These are phyloP conservation scores for Magnolia changhungtana DNA, from an alignment of 164 flowering plant species.

Conservation along the genomic window DNA sequence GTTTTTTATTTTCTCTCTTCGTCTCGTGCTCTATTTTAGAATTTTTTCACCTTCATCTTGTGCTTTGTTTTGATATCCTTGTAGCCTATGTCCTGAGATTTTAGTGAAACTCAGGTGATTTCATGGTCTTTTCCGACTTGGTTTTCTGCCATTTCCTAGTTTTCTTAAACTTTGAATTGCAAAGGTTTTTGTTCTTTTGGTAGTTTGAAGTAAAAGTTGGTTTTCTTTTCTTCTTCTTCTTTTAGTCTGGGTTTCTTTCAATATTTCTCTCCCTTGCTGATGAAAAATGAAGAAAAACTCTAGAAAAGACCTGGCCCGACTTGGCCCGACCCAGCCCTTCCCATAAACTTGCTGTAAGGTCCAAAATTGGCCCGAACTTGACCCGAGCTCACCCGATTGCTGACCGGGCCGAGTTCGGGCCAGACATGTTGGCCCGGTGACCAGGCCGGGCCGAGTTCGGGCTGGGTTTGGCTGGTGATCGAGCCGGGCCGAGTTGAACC, in stretches of 20 bases:
- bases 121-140: neutral
- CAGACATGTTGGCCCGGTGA: no score
- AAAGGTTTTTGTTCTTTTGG: neutral
- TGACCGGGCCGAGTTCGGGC: no score
- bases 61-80: neutral
- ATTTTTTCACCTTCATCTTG: neutral
- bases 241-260: constrained; percentile 1
- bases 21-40: neutral
- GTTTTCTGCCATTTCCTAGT: neutral
- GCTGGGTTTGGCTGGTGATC: no score
- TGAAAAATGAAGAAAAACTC: constrained; percentile 38
- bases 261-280: neutral
- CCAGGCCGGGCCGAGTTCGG: no score
- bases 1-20: neutral
- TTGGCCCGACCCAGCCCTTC: no score
- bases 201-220: neutral
- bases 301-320: constrained; percentile 34
- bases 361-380: no score
- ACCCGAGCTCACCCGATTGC: no score
- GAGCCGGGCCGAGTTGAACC: no score
- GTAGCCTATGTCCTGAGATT: neutral
- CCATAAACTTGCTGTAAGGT: no score
- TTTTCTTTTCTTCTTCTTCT: no score
- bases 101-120: neutral
- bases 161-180: neutral